Percentiles rank a stretch among this genome's conserved stretches.
Conservation (phyloP, 2,329 filamentous ascomycete genomes). For the Chaetoscypha palmicola region DNA sequence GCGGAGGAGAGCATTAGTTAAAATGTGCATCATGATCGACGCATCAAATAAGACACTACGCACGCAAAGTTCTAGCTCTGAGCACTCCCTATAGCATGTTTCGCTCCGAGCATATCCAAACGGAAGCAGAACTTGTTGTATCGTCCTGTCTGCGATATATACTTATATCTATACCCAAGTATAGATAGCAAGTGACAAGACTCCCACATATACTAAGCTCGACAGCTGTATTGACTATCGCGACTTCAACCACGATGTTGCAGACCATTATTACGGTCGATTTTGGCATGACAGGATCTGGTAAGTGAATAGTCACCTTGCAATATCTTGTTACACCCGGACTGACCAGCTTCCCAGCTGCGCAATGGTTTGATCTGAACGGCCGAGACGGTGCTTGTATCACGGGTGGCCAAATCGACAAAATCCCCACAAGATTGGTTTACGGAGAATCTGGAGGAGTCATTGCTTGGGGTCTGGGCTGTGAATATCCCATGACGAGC, state of each 20-base stretch:
- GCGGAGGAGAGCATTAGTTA: too few species aligned
- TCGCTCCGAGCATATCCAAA: too few species aligned
- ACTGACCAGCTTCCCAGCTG: too few species aligned
- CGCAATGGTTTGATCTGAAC: background rate
- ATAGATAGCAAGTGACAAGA: too few species aligned
- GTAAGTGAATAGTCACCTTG: background rate
- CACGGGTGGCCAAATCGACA: background rate
- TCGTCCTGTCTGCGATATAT: too few species aligned
- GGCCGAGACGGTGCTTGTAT: background rate
- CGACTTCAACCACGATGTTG: too few species aligned
- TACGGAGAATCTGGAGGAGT: background rate
- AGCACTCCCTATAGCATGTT: too few species aligned
- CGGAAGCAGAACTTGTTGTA: too few species aligned
- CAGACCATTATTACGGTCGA: background rate
- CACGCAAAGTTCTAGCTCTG: too few species aligned
- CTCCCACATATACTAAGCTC: background rate
- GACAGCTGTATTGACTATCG: background rate
- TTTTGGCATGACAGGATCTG: constrained; percentile 1
- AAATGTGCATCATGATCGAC: too few species aligned
- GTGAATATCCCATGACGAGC: background rate
- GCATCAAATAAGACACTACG: too few species aligned
- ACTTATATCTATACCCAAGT: too few species aligned
- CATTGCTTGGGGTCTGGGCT: background rate
- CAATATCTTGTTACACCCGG: background rate
- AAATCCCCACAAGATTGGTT: background rate